A percentile compares a stretch with the other conserved stretches of the same genome.
Conservation (phyloP, 75 land plant genomes). For the Pseudotsuga menziesii region DNA sequence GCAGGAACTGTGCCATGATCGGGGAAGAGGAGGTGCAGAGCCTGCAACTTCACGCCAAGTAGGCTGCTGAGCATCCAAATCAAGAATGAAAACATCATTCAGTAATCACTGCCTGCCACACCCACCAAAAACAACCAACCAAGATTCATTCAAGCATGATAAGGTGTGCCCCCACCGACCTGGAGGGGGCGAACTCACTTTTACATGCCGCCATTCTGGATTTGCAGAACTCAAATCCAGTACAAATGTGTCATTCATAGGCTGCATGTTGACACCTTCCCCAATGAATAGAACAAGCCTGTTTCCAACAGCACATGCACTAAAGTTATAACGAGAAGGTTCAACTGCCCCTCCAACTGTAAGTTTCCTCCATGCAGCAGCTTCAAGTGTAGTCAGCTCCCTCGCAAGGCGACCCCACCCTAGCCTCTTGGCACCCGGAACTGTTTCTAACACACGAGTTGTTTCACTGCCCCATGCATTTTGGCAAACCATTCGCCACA, state of each 20-base stretch:
- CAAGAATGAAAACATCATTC: conserved; percentile 79
- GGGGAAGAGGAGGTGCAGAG: conserved; percentile 65
- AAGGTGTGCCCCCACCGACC: conserved; percentile 91
- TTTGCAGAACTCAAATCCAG: conserved; percentile 58
- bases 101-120: conserved; percentile 77
- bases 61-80: conserved; percentile 77
- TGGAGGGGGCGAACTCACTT: conserved; percentile 77
- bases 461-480: conserved; percentile 91
- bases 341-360: conserved; percentile 81
- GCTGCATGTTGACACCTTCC: conserved; percentile 89
- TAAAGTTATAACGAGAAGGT: conserved; percentile 87
- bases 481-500: conserved; percentile 82
- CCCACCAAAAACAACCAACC: conserved; percentile 83
- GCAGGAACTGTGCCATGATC: conserved; percentile 93
- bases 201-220: conserved; percentile 81
- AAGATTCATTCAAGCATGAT: conserved; percentile 72
- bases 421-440: conserved; percentile 52
- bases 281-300: conserved; percentile 80
- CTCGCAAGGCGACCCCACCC: conserved; percentile 81
- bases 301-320: conserved; percentile 92
- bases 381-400: conserved; percentile 87
- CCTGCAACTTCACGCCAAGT: conserved; percentile 77
- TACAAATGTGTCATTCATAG: conserved; percentile 90
- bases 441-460: conserved; percentile 58
- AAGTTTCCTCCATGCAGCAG: conserved; percentile 82